phyloP scores from a whole-genome alignment of 2,329 filamentous ascomycete genomes.

The Hypoxylon sp. region DNA sequence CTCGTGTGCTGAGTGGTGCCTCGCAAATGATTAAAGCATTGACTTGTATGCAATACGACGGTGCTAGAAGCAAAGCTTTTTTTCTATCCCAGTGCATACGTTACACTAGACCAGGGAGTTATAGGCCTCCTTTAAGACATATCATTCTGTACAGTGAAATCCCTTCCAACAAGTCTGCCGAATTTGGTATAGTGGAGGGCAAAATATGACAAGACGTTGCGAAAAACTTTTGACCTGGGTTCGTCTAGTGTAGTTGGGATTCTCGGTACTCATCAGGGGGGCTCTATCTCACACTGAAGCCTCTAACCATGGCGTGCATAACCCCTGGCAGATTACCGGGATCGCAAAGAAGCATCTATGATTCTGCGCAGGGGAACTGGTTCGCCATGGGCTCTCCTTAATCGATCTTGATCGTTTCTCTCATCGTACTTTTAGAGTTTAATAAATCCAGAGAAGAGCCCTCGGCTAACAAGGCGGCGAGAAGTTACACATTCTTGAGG shows the following conservation, averaged over 20 bases:
- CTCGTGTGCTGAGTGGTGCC: slow-evolving; percentile 4
- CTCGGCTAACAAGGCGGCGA: slow-evolving; percentile 14
- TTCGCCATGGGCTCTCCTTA: slow-evolving; percentile 9
- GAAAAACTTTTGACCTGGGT: slow-evolving; percentile 17
- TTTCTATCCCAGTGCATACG: slow-evolving; percentile 13
- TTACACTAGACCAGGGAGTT: slow-evolving; percentile 16
- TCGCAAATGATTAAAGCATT: slow-evolving; percentile 16
- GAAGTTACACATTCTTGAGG: slow-evolving; percentile 21
- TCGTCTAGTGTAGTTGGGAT: not conserved
- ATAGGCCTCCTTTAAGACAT: slow-evolving; percentile 21
- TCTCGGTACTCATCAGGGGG: slow-evolving; percentile 8
- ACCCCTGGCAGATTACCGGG: slow-evolving; percentile 18
- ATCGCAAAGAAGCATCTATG: slow-evolving; percentile 16
- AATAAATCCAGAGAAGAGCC: slow-evolving; percentile 10
- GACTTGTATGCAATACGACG: slow-evolving; percentile 13
- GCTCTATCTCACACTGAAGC: not conserved
- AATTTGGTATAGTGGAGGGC: slow-evolving; percentile 16
- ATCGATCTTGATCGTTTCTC: slow-evolving; percentile 16
- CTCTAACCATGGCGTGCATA: slow-evolving; percentile 11
- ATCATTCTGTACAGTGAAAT: slow-evolving; percentile 2
- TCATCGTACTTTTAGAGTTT: slow-evolving; percentile 20
- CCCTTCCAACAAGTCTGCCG: slow-evolving; percentile 3
- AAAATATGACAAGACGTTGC: slow-evolving; percentile 14
- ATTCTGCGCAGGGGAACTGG: not conserved
- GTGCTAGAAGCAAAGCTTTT: slow-evolving; percentile 10